Base-by-base conservation (phyloP, 805 yeast genomes). In the Nakazawaea laoshanensis region DNA sequence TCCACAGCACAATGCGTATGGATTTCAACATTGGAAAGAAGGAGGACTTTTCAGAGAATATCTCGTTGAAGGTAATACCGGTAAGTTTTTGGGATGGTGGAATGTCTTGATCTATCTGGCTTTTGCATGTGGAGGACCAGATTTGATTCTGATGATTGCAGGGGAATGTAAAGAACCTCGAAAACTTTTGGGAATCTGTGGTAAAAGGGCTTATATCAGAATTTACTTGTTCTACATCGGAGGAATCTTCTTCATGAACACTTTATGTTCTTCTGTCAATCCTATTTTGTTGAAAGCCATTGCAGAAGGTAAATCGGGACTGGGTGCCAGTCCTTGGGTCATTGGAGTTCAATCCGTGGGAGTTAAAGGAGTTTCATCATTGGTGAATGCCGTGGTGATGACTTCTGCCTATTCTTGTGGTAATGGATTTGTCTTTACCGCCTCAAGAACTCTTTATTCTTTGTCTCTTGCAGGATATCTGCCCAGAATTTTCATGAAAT, bases 331-430 rank as follows among this genome's bases (percentile, higher is more conserved):
- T 15, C 72, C 74, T 3, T 63, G 65, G 40, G 68, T 63, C 19
- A 59, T 67, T 41, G 70, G 71, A 28, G 65, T 67, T 67, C 52
- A 59, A 29, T 63, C 65, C 41, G 39, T 67, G 45, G 53, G 57
- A 21, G 63, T 67, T 32, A 46, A 46, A 13, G 65, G 57, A 2
- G 48, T 67, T 28, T 71, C 72, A 3, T 57, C 64, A 37, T 62
- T 67, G 29, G 63, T 67, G 28, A 67, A 66, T 37, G 69, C 44
- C 15, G 44, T 65, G 19, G 49, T 66, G 33, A 48, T 66, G 15
- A 55, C 67, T 1, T 50, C 71, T 3, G 61, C 69, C 4, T 66
- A 65, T 38, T 63, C 70, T 7, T 71, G 71, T 17, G 73, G 72
- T 32, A 62, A 63, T 40, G 61, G 69, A 5, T 67, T 65, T 46